A percentile compares a stretch with the other conserved stretches of the same genome.
phyloP scores from a whole-genome alignment of 2,329 filamentous ascomycete genomes.

The Xylaria sp. region DNA sequence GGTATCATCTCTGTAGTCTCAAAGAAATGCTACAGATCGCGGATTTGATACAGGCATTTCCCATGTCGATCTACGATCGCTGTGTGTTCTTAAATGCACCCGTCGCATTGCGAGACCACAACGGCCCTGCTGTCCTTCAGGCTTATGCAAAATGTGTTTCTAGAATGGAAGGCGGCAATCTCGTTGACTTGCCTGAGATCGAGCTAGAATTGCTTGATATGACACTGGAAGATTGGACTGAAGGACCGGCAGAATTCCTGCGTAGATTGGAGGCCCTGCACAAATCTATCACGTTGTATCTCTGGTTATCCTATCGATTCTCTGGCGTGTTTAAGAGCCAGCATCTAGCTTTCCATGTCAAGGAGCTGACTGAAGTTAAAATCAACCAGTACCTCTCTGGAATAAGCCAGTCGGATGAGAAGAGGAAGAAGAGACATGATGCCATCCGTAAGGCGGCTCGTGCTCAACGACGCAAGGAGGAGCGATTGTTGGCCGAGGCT shows the following conservation, averaged over 20 bases:
- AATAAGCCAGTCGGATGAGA: slow-evolving; percentile 61
- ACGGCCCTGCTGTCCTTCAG: slow-evolving; percentile 63
- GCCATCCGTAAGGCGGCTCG: slow-evolving; percentile 42
- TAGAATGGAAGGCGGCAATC: slow-evolving; percentile 70
- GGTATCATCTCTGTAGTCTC: slow-evolving; percentile 77
- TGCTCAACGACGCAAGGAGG: slow-evolving; percentile 35
- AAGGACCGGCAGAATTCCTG: slow-evolving; percentile 67
- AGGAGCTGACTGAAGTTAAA: slow-evolving; percentile 78
- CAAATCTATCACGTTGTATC: slow-evolving; percentile 83
- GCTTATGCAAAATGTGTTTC: slow-evolving; percentile 78
- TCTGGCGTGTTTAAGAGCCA: slow-evolving; percentile 81
- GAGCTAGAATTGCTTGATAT: slow-evolving; percentile 80
- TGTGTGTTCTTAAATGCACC: slow-evolving; percentile 81
- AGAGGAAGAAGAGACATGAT: slow-evolving; percentile 49
- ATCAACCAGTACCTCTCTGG: slow-evolving; percentile 73
- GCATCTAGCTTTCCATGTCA: slow-evolving; percentile 80
- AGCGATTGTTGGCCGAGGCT: slow-evolving; percentile 42
- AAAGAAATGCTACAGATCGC: slow-evolving; percentile 73
- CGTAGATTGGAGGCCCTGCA: slow-evolving; percentile 80
- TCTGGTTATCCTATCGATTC: slow-evolving; percentile 94
- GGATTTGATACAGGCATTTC: slow-evolving; percentile 77
- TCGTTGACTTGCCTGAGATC: slow-evolving; percentile 77
- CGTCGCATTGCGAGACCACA: slow-evolving; percentile 63
- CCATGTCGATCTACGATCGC: slow-evolving; percentile 78
- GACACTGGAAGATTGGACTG: slow-evolving; percentile 55